A percentile compares a stretch with the other conserved stretches of the same genome.
phyloP scores from a whole-genome alignment of 2,329 filamentous ascomycete genomes.

The Mycosphaerella arachidis region DNA sequence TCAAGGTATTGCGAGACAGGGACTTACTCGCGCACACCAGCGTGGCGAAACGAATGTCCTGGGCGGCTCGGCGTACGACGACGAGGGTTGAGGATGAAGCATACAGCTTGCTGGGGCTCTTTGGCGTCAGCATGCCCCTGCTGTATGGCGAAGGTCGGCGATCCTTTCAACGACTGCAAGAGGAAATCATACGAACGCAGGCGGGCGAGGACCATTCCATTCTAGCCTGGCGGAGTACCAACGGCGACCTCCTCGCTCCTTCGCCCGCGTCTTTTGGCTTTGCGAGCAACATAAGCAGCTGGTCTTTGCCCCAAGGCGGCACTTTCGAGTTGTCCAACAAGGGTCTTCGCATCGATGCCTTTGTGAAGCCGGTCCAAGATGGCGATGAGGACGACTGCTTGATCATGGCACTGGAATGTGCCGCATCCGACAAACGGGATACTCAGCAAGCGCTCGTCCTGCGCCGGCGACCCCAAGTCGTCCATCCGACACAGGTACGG shows the following conservation, averaged over 20 bases:
- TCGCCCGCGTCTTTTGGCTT: not conserved
- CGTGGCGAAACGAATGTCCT: slow-evolving; percentile 3
- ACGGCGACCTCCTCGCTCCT: not conserved
- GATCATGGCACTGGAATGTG: not conserved
- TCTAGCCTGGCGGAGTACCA: not conserved
- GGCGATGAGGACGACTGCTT: not conserved
- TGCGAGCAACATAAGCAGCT: not conserved
- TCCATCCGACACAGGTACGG: not conserved
- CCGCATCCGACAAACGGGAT: not conserved
- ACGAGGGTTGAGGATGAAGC: slow-evolving; percentile 38
- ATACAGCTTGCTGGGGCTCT: slow-evolving; percentile 44
- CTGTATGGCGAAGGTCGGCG: slow-evolving; percentile 37
- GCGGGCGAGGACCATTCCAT: slow-evolving; percentile 7
- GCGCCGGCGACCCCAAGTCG: not conserved
- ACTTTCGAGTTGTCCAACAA: slow-evolving; percentile 1
- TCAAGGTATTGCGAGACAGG: not conserved
- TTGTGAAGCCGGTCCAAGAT: not conserved
- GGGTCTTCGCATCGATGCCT: slow-evolving; percentile 1
- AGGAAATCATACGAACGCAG: slow-evolving; percentile 8
- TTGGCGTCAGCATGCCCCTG: slow-evolving; percentile 42
- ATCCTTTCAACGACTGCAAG: slow-evolving; percentile 4
- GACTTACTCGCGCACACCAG: not conserved
- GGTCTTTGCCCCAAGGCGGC: not conserved
- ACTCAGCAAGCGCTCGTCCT: not conserved
- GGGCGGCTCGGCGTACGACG: slow-evolving; percentile 9